Evolutionary conservation across 2,329 filamentous ascomycete species (phyloP), one percentile per base, ranked within the genome.

Genomic region (Neofusicoccum sp.): DNA sequence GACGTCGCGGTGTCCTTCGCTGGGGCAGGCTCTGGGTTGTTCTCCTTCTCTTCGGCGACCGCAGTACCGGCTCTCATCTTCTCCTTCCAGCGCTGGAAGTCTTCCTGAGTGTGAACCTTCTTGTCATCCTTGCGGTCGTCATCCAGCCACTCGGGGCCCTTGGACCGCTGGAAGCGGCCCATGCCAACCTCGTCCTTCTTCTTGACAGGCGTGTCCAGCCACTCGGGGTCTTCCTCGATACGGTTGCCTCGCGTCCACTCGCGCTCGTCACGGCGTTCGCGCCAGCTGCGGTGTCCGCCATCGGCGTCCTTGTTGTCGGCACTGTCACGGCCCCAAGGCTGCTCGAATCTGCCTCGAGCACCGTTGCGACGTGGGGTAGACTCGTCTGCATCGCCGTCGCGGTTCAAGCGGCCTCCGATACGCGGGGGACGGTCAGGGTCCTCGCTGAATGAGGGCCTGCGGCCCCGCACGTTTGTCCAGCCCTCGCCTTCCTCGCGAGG

Each of bases 11-110:
- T 65, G 20, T 67, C 66, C 11, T 47, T 51, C 30, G 67, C 43
- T 6, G 65, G 59, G 43, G 67, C 62, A 4, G 75, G 68, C 60
- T 77, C 75, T 63, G 68, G 34, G 64, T 67, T 67, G 12, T 68
- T 63, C 48, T 79, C 77, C 63, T 76, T 80, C 67, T 80, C 80
- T 61, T 81, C 76, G 53, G 74, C 74, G 8, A 68, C 64, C 4
- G 73, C 64, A 49, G 76, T 85, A 63, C 85, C 83, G 40, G 86
- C 87, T 74, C 90, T 93, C 91, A 96, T 96, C 65, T 83, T 84
- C 68, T 96, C 91, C 82, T 96, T 96, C 86, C 93, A 97, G 66
- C 90, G 90, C 76, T 96, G 89, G 74, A 97, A 96, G 66, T 97
- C 93, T 70, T 96, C 92, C 69, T 91, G 88, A 0, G 92, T 96